Evolutionary conservation across 768 basidiomycete genomes (phyloP), one percentile per base, ranked within the genome.

Genomic region (Leccinellum rugosiceps): DNA sequence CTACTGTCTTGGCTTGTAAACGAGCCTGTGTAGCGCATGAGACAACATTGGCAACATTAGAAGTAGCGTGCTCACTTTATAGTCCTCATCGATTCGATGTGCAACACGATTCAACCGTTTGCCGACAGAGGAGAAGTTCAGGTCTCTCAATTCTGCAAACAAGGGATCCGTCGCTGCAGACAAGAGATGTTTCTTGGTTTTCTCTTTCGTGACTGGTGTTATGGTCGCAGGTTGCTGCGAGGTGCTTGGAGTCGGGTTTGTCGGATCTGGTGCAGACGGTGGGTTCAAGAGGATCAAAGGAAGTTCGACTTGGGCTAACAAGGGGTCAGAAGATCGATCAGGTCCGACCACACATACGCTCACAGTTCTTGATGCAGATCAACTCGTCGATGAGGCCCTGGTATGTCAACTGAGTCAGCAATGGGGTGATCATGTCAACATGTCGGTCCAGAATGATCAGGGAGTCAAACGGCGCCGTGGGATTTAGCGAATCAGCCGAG

Each of bases 301-400:
- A n/a, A 93, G 72, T 67, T 93, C 91, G 28, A 87, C 85, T 61
- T 92, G 87, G 19, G 88, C 91, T 92, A 58, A 34, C 15, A 59
- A 38, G 49, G 11, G 23, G 14, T 65, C 30, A 62, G 59, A 52
- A 14, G 21, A 19, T 2, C 46, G 11, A 38, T 19, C 11, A 5
- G 13, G 19, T 31, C 28, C 6, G 17, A 26, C 23, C 15, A 51
- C 3, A n/a, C n/a, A 50, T 25, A 26, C 10, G 73, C 87, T 58
- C 65, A 93, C 95, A 89, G 66, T 97, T 94, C 71, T 83, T 89
- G 59, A 99, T 87, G 1, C 92, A 90, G 48, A 97, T 78, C 34
- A 93, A 75, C 71, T 99, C 97, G 67, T 98, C 97, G 32, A 98
- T 80, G 49, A 99, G 85, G 19, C 97, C 97, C 69, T 98, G 90